Evolutionary conservation across 2,329 filamentous ascomycete genomes (phyloP).

Genomic region (Pestalotiopsis sp.): DNA sequence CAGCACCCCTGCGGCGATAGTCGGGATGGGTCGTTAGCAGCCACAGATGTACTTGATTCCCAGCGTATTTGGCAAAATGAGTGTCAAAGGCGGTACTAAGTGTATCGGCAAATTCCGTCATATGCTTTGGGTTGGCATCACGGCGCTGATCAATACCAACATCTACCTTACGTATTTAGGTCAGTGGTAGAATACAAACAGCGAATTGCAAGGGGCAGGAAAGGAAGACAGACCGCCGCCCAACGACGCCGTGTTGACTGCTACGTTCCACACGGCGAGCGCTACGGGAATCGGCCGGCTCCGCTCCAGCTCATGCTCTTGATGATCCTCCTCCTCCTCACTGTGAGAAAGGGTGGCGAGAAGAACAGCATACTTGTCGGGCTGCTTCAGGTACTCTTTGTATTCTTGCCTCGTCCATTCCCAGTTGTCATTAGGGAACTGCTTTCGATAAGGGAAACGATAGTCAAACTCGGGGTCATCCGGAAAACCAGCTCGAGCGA

Average conservation of each 20-base stretch:
- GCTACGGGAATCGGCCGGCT: not conserved
- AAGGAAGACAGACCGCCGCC: not conserved
- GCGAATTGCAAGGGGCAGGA: not conserved
- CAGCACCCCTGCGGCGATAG: not conserved
- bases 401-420: conserved; percentile 18
- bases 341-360: not conserved
- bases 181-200: not conserved
- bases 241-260: not conserved
- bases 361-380: conserved; percentile 18
- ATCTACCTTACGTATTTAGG: not conserved
- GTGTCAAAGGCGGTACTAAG: not conserved
- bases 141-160: not conserved
- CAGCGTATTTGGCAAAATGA: not conserved
- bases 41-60: not conserved
- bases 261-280: not conserved
- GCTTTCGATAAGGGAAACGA: conserved; percentile 15
- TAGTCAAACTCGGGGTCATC: conserved; percentile 19
- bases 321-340: not conserved
- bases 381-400: conserved; percentile 17
- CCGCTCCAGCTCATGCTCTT: not conserved
- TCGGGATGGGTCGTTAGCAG: not conserved
- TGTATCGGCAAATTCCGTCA: not conserved
- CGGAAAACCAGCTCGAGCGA: conserved; percentile 15
- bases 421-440: conserved; percentile 16
- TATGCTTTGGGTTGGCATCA: not conserved